phyloP scores from a whole-genome alignment of 129 eudicot genomes.

The Solidago caesia region DNA sequence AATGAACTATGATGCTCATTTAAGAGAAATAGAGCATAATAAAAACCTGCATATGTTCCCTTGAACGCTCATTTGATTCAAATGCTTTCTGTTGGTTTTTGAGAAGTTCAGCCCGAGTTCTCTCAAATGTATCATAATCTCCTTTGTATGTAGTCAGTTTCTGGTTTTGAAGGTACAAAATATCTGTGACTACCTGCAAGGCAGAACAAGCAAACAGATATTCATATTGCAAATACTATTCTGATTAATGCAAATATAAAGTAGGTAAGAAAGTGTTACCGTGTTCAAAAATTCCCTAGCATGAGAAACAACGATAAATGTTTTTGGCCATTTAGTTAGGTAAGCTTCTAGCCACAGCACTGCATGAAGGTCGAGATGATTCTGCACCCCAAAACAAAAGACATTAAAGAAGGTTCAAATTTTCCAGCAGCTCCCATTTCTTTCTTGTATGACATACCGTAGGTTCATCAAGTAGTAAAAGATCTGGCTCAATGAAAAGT shows the following conservation, averaged over 20 bases:
- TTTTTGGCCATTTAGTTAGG: slow-evolving; percentile 97
- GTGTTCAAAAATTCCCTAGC: slow-evolving; percentile 96
- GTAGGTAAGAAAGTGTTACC: slow-evolving; percentile 41
- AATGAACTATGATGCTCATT: slow-evolving; percentile 3
- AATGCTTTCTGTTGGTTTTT: slow-evolving; percentile 91
- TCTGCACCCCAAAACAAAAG: slow-evolving; percentile 44
- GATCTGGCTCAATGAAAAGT: slow-evolving; percentile 91
- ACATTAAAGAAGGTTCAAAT: slow-evolving; percentile 3
- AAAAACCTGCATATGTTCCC: slow-evolving; percentile 95
- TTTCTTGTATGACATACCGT: slow-evolving; percentile 49
- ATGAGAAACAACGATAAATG: slow-evolving; percentile 98
- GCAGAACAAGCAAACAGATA: slow-evolving; percentile 3
- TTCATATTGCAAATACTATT: neutral
- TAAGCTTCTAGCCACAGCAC: slow-evolving; percentile 95
- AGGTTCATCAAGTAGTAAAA: slow-evolving; percentile 93
- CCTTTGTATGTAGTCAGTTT: slow-evolving; percentile 79
- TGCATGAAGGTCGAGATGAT: slow-evolving; percentile 98
- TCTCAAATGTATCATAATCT: slow-evolving; percentile 91
- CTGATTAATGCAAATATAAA: neutral
- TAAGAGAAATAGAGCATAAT: slow-evolving; percentile 7
- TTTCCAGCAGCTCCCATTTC: neutral
- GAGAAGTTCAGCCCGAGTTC: slow-evolving; percentile 84
- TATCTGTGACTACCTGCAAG: slow-evolving; percentile 91
- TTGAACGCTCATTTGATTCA: slow-evolving; percentile 84
- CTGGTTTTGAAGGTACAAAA: slow-evolving; percentile 89